Evolutionary conservation across 192 early-diverging fungal species (phyloP).

Genomic region (Rhizoclosmatium sp.): DNA sequence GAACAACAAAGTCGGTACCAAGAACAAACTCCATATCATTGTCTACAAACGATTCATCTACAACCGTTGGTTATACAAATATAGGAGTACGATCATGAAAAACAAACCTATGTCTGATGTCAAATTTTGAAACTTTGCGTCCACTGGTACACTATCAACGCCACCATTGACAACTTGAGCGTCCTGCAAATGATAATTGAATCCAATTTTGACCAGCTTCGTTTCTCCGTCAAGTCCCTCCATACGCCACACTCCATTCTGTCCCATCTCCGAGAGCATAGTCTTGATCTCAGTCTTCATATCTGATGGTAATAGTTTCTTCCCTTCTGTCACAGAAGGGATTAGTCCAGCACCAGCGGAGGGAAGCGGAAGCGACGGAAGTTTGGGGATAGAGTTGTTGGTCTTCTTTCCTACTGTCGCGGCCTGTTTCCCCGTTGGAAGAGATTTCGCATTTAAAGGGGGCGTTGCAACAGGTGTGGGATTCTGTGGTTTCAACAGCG

Average conservation of each 20-base stretch:
- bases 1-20: constrained; percentile 1
- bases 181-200: constrained; percentile 17
- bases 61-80: constrained; percentile 2
- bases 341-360: no score
- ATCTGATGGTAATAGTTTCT: no score
- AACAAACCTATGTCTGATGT: background rate
- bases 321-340: no score
- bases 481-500: no score
- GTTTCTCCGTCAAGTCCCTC: background rate
- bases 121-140: constrained; percentile 2
- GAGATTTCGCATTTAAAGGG: no score
- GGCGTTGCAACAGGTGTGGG: no score
- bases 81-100: background rate
- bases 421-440: no score
- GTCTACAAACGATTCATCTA: background rate
- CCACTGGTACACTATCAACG: background rate
- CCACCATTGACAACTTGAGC: background rate
- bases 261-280: constrained; percentile 5
- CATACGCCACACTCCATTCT: background rate
- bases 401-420: no score
- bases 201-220: background rate
- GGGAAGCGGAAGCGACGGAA: no score
- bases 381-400: no score
- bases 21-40: background rate
- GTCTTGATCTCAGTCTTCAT: constrained; percentile 3